phyloP scores from a whole-genome alignment of 768 basidiomycete genomes.

The Podaxis sp. region DNA sequence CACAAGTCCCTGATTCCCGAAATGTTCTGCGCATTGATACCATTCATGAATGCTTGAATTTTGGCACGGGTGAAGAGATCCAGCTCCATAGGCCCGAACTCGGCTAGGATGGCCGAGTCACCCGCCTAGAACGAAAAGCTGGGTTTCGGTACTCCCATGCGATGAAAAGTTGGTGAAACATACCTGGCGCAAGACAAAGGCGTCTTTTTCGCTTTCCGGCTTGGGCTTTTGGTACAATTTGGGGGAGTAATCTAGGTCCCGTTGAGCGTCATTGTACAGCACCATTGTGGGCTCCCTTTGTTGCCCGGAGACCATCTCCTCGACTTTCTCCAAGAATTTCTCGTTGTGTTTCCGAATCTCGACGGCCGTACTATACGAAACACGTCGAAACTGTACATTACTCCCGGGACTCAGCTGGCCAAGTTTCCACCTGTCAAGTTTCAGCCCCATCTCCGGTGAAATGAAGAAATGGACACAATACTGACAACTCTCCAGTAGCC shows the following conservation, averaged over 20 bases:
- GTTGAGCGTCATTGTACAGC: background rate
- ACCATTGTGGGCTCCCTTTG: too few relatives aligned
- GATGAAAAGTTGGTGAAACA: background rate
- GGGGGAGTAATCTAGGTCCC: background rate
- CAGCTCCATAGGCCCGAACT: slow-evolving; percentile 53
- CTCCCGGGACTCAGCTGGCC: slow-evolving; percentile 60
- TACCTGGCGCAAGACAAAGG: slow-evolving; percentile 53
- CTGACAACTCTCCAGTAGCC: slow-evolving; percentile 46
- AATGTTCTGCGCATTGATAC: slow-evolving; percentile 26
- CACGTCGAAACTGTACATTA: slow-evolving; percentile 46
- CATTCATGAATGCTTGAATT: slow-evolving; percentile 50
- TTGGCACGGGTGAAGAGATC: slow-evolving; percentile 51
- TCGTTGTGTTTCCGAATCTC: slow-evolving; percentile 16
- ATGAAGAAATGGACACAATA: slow-evolving; percentile 3
- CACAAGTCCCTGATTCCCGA: slow-evolving; percentile 37
- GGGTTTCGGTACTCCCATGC: too few relatives aligned
- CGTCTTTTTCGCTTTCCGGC: slow-evolving; percentile 6
- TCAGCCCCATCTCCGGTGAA: background rate
- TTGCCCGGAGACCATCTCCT: background rate
- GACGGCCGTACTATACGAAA: slow-evolving; percentile 39
- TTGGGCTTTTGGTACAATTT: background rate
- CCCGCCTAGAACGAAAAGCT: slow-evolving; percentile 40
- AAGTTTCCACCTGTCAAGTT: slow-evolving; percentile 51
- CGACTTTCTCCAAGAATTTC: slow-evolving; percentile 27
- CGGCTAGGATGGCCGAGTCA: slow-evolving; percentile 58